Evolutionary conservation across 1,284 basidiomycete species (phyloP), one percentile per base, ranked within the genome.

Genomic region (Pseudozyma pruni): DNA sequence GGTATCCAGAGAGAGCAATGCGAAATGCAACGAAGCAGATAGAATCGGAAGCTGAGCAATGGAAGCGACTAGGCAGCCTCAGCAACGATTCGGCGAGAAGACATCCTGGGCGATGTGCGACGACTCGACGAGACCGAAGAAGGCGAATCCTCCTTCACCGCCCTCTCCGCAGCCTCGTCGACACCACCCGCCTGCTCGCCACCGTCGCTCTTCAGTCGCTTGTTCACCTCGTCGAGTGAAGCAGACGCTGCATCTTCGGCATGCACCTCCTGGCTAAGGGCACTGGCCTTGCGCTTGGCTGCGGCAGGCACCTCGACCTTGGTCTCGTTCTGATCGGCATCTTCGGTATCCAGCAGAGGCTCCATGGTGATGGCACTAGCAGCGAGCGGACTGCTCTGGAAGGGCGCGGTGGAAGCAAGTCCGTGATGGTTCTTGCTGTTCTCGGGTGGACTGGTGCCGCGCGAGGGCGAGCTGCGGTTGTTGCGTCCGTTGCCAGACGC

Each of bases 341-440:
- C 71, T 16, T 69, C 61, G 5, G 41, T 42, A 43, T 73, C 71
- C 5, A 66, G 43, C n/a, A 61, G 53, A 6, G 60, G 61, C 52
- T 69, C 71, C 57, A 69, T 69, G 14, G 71, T 73, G 50, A 73
- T 69, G 19, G 61, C 60, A 25, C 61, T 60, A 4, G 71, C 66
- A 33, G 71, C 71, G 4, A 73, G 54, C 19, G 71, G 71, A 40
- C 64, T 69, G 48, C 61, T 66, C 27, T 69, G 71, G 48, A 73
- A 64, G 1, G 71, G 71, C 0, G 70, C 70, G 9, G 63, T 67
- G 17, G 64, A 72, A 29, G 57, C 35, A n/a, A 64, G 46, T 6
- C 50, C 56, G 41, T 69, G 56, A 27, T 60, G 60, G 32, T 45
- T 60, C 50, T 72, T 68, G 58, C 39, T 53, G 37, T 37, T 45